Conservation (phyloP, 2,329 filamentous ascomycete genomes). For the Hypoxylon sp. region DNA sequence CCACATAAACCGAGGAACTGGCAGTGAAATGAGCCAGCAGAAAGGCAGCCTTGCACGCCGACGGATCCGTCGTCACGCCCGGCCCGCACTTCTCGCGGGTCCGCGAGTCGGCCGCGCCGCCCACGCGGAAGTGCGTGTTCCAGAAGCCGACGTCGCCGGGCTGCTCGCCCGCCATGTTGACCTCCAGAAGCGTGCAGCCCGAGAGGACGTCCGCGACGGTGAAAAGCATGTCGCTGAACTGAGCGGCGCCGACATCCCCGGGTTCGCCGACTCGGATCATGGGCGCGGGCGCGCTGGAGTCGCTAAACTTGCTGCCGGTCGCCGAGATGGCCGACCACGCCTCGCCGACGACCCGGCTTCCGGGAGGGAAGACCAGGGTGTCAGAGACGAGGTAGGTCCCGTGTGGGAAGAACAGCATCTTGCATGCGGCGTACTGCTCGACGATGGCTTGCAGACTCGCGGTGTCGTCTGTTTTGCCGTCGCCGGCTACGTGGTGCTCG, state of each 20-base stretch:
- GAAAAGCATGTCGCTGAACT: slow-evolving; percentile 63
- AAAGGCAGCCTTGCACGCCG: slow-evolving; percentile 57
- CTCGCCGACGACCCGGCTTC: slow-evolving; percentile 64
- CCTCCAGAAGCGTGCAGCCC: slow-evolving; percentile 53
- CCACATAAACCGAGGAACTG: slow-evolving; percentile 59
- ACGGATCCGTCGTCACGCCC: slow-evolving; percentile 36
- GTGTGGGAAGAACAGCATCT: slow-evolving; percentile 54
- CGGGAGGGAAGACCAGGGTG: slow-evolving; percentile 57
- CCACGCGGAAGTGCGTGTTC: slow-evolving; percentile 56
- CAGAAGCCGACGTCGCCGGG: slow-evolving; percentile 61
- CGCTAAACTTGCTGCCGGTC: slow-evolving; percentile 55
- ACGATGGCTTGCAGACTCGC: slow-evolving; percentile 46
- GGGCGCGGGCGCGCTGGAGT: slow-evolving; percentile 39
- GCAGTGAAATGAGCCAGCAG: slow-evolving; percentile 58
- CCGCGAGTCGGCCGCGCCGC: slow-evolving; percentile 53
- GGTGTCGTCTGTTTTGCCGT: slow-evolving; percentile 50
- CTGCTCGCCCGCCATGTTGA: slow-evolving; percentile 57
- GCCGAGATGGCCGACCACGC: slow-evolving; percentile 62
- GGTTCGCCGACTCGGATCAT: slow-evolving; percentile 54
- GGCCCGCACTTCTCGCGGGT: slow-evolving; percentile 50
- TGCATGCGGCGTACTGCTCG: slow-evolving; percentile 45
- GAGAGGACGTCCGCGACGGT: slow-evolving; percentile 57
- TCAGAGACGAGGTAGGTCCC: slow-evolving; percentile 56
- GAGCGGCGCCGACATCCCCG: slow-evolving; percentile 58
- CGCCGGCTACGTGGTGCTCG: slow-evolving; percentile 51